Percentiles rank a stretch among this genome's conserved stretches.
phyloP scores from a whole-genome alignment of 2,329 filamentous ascomycete genomes.

The Colletotrichum sansevieriae region DNA sequence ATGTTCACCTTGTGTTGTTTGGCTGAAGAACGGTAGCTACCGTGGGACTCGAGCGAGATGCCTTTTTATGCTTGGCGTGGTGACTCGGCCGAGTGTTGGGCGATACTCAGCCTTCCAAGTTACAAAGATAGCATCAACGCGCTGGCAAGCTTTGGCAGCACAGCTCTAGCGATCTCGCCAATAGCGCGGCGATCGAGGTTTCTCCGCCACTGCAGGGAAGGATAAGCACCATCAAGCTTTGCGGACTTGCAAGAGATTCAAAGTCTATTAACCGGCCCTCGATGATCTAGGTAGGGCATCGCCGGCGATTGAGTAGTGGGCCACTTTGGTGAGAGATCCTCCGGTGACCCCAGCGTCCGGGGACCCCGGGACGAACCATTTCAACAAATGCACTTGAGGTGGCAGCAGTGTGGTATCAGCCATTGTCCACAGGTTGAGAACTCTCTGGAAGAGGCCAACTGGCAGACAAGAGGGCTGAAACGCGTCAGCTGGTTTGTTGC shows the following conservation, averaged over 20 bases:
- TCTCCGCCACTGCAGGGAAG: background rate
- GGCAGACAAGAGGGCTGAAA: constrained; percentile 12
- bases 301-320: background rate
- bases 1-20: background rate
- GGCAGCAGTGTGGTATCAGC: too few species aligned
- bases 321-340: background rate
- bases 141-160: too few species aligned
- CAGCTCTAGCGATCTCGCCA: too few species aligned
- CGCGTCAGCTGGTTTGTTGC: constrained; percentile 3
- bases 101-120: too few species aligned
- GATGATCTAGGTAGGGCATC: background rate
- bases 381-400: background rate
- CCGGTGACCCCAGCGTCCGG: constrained; percentile 4
- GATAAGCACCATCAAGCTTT: constrained; percentile 5
- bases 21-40: background rate
- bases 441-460: too few species aligned
- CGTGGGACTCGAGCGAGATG: too few species aligned
- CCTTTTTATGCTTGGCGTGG: too few species aligned
- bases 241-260: constrained; percentile 10
- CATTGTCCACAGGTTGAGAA: too few species aligned
- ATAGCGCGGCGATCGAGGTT: too few species aligned
- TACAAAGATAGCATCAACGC: too few species aligned
- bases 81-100: too few species aligned
- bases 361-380: background rate
- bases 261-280: constrained; percentile 3